A percentile compares a stretch with the other conserved stretches of the same genome.
Evolutionary conservation across 2,329 filamentous ascomycete genomes (phyloP).

Genomic region (Fusarium tupiense): DNA sequence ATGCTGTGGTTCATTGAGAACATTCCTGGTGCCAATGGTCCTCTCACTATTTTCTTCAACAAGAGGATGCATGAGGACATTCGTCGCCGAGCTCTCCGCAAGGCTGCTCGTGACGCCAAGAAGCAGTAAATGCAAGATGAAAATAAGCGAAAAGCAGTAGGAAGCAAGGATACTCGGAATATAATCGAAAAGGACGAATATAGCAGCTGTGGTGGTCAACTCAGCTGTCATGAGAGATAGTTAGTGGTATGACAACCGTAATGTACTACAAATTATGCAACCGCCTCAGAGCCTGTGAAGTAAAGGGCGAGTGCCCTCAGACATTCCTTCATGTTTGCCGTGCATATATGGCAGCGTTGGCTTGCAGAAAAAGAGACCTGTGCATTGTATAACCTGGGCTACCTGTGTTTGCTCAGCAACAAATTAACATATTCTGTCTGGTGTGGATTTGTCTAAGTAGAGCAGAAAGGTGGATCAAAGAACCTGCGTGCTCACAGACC

Average conservation of each 20-base stretch:
- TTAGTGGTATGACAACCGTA: neutral
- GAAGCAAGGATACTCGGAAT: neutral
- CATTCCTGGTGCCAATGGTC: constrained; percentile 61
- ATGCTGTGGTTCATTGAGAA: constrained; percentile 85
- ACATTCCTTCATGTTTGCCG: too few species aligned
- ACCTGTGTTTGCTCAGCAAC: neutral
- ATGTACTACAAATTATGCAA: neutral
- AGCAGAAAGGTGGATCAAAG: neutral
- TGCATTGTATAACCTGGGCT: neutral
- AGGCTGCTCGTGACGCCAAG: constrained; percentile 84
- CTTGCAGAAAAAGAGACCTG: neutral
- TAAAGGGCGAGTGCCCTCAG: neutral
- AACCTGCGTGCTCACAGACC: neutral
- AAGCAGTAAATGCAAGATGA: constrained; percentile 57
- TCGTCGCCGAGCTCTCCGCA: constrained; percentile 81
- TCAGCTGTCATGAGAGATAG: neutral
- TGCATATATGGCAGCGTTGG: neutral
- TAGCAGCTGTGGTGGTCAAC: neutral
- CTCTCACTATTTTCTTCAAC: constrained; percentile 60
- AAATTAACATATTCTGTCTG: neutral
- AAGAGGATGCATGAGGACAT: constrained; percentile 83
- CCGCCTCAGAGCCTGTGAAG: neutral
- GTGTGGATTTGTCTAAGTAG: neutral
- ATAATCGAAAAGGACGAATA: constrained; percentile 3
- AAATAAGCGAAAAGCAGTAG: neutral